Base-by-base conservation (phyloP, 345 rosid species). In the Gossypium herbaceum region DNA sequence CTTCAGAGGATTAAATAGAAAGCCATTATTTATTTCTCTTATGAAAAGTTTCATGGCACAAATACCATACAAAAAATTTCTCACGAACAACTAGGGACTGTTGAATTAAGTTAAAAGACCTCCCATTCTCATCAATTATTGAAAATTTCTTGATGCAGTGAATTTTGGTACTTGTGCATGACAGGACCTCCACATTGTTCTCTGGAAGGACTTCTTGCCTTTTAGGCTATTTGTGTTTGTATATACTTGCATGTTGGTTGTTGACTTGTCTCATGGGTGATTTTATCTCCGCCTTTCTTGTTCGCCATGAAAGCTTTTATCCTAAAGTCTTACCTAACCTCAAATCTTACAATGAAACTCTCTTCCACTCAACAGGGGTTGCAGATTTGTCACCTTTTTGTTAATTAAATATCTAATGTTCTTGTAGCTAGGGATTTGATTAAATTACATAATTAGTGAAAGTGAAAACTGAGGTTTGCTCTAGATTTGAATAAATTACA, bases 91-190 rank as follows among this genome's bases (percentile, higher is more conserved):
- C 57, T 11, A 48, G 43, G 58, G 44, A 15, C 15, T 16, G 58
- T 25, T 48, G 43, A 27, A 50, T 48, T 25, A 25, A 68, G 44
- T 68, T 27, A 47, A 44, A 20, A 66, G 41, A 47, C 12, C 48
- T 6, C 55, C 12, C 39, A 13, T 17, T 12, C 39, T 67, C 55
- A 22, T 67, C 39, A 47, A 67, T 22, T 67, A 13, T 45, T 67
- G 29, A 51, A n/a, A 45, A 45, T 67, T 45, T 67, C n/a, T 66
- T 20, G n/a, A 66, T 45, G 71, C 71, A 11, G 3, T 43, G 70
- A 43, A n/a, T 43, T 41, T 64, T 11, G 29, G 12, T 66, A 22
- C n/a, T 19, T 45, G 71, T 41, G 50, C 16, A 66, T 44, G 52
- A 66, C 54, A 44, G 54, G 8, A 7, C 54, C 50, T 7, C 25